These are phyloP conservation scores for Gnomoniopsis sp. DNA, from an alignment of 2,329 filamentous ascomycete species.

Conservation along the genomic window DNA sequence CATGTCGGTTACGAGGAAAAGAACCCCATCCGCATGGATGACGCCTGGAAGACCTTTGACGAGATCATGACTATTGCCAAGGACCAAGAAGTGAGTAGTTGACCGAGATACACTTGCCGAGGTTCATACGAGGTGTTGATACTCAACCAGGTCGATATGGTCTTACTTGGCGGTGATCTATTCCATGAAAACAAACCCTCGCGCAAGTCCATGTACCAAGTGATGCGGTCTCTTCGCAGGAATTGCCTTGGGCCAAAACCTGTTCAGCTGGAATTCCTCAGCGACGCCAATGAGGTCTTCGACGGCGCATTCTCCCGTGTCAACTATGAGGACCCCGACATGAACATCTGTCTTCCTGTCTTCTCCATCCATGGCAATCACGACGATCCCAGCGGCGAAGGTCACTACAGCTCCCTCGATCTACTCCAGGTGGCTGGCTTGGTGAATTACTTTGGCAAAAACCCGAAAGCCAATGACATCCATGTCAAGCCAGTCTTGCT, in stretches of 20 bases:
- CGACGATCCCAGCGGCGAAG: constrained; percentile 96
- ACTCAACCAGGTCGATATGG: constrained; percentile 75
- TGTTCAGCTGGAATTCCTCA: constrained; percentile 90
- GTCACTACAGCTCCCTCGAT: constrained; percentile 86
- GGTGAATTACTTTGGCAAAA: constrained; percentile 93
- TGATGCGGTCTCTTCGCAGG: constrained; percentile 89
- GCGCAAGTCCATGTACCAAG: constrained; percentile 92
- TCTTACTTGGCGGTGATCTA: constrained; percentile 87
- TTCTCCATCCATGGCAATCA: constrained; percentile 99
- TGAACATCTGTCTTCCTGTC: constrained; percentile 94
- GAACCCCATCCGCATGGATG: constrained; percentile 89
- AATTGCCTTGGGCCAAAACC: constrained; percentile 95
- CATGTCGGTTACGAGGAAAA: constrained; percentile 97
- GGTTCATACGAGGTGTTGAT: neutral
- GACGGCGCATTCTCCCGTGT: constrained; percentile 87
- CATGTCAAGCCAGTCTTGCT: constrained; percentile 85
- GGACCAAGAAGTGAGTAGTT: constrained; percentile 63
- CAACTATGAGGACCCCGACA: constrained; percentile 96
- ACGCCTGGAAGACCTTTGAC: constrained; percentile 95
- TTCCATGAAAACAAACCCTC: constrained; percentile 99
- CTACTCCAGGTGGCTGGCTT: constrained; percentile 86
- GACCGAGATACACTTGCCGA: constrained; percentile 9
- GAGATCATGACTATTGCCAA: constrained; percentile 90
- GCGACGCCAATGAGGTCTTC: constrained; percentile 88
- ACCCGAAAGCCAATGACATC: constrained; percentile 90